Base-by-base conservation (phyloP, 106 monocot genomes). In the Acorus calamus region DNA sequence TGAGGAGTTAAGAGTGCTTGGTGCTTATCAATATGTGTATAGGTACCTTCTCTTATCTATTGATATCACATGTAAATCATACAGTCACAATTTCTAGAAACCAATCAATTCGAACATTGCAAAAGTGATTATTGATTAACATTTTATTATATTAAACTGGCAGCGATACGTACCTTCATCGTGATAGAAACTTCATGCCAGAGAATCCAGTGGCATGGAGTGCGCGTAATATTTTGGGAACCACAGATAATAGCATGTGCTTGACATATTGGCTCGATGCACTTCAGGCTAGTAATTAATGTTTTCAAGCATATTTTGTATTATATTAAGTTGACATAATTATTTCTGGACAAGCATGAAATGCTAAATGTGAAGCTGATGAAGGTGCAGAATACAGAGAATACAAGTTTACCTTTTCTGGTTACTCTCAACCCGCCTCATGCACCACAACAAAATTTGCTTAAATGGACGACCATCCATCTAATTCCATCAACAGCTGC, bases 181-280 rank as follows among this genome's bases (percentile, higher is more conserved):
- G 57, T 11, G 91, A 96, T 59, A 68, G 66, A 80, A 96, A 42
- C 57, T 14, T 96, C 53, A 91, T 96, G 96, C 96, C 96, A 14
- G 67, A 63, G 51, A 96, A 87, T 57, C 75, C 60, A 70, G 76
- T 82, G 46, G 91, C 91, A 76, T 96, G 96, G 96, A 87, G 96
- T 72, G 82, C 91, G 4, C 91, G 96, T 84, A 96, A 96, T 74
- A 87, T 96, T 73, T 78, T 96, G 56, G 96, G 96, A 14, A 80
- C 72, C 41, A 76, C 77, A 62, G 48, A 52, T 3, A 66, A 56
- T 52, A 83, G 90, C 46, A 82, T 74, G 49, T 85, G 84, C 59
- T 61, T 96, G 52, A 91, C 96, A 54, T 96, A 91, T 73, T 96
- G 90, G 90, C 75, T 96, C 60, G 91, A 96, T 72, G 73, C 91